These are phyloP conservation scores for Xylariaceae sp. DNA, from an alignment of 2,329 filamentous ascomycete species.

Conservation along the genomic window DNA sequence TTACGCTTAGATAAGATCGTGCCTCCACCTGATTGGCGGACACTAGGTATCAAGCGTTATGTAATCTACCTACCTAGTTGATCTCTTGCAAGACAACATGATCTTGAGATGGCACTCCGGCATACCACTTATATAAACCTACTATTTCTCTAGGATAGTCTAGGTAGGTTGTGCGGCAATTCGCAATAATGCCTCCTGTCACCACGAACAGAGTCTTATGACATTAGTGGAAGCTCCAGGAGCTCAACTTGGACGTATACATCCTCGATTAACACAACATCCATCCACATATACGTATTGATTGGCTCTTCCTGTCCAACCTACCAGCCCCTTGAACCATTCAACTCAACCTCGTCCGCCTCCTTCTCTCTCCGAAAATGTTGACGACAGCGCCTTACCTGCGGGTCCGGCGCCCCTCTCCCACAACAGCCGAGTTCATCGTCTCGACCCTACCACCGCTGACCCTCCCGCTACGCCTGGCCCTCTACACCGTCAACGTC, in stretches of 20 bases:
- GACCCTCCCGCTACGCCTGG: slow-evolving; percentile 50
- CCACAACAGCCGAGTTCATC: slow-evolving; percentile 89
- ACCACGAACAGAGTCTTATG: not conserved
- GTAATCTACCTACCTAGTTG: too few species aligned
- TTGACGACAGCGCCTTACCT: slow-evolving; percentile 64
- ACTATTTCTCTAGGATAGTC: too few species aligned
- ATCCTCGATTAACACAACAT: not conserved
- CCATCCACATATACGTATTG: not conserved
- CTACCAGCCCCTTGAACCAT: not conserved
- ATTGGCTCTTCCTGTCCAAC: not conserved
- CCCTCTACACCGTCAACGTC: slow-evolving; percentile 48
- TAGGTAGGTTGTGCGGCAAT: too few species aligned
- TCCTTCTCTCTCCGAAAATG: slow-evolving; percentile 47
- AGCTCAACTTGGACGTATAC: slow-evolving; percentile 10
- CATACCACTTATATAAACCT: too few species aligned
- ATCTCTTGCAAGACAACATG: too few species aligned
- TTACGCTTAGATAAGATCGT: too few species aligned
- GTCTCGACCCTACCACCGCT: slow-evolving; percentile 75
- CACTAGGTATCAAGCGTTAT: too few species aligned
- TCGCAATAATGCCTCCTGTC: not conserved
- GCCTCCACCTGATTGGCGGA: too few species aligned
- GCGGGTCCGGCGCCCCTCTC: slow-evolving; percentile 69
- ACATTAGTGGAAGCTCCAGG: not conserved
- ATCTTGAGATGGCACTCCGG: too few species aligned
- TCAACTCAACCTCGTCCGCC: not conserved